A percentile compares a stretch with the other conserved stretches of the same genome.
Conservation (phyloP, 441 rosid genomes). For the Sinapis alba region DNA sequence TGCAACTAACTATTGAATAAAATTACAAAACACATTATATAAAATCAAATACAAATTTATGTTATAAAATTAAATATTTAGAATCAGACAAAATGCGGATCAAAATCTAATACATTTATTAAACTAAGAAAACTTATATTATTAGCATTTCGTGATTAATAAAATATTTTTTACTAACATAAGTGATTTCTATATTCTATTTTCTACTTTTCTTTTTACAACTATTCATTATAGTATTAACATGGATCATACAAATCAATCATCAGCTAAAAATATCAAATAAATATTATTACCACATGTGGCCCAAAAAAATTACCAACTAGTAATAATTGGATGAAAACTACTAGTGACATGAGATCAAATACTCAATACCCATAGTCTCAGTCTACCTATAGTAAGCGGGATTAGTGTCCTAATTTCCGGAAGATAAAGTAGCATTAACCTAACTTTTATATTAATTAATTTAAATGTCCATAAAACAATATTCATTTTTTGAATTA, state of each 20-base stretch:
- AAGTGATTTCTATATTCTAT: not conserved
- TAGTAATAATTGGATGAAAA: not conserved
- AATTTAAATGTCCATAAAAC: not conserved
- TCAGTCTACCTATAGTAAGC: conserved; percentile 32
- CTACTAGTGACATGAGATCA: not conserved
- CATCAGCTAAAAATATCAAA: not conserved
- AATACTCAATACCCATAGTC: conserved; percentile 1
- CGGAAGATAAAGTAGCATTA: conserved; percentile 35
- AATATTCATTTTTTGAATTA: conserved; percentile 22
- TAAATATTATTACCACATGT: not conserved
- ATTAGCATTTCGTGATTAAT: too few species aligned
- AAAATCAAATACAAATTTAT: too few species aligned
- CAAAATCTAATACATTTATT: too few species aligned
- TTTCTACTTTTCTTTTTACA: not conserved
- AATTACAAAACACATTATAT: too few species aligned
- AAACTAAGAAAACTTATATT: too few species aligned
- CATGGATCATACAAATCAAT: not conserved
- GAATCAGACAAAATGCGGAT: too few species aligned
- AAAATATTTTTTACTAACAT: not conserved
- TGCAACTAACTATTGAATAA: too few species aligned
- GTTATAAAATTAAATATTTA: too few species aligned
- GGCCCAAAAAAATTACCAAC: not conserved
- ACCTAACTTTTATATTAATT: conserved; percentile 4
- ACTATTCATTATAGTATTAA: not conserved
- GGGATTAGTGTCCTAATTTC: conserved; percentile 42